phyloP scores from a whole-genome alignment of 306 rosid species.

The Echinosophora koreensis region DNA sequence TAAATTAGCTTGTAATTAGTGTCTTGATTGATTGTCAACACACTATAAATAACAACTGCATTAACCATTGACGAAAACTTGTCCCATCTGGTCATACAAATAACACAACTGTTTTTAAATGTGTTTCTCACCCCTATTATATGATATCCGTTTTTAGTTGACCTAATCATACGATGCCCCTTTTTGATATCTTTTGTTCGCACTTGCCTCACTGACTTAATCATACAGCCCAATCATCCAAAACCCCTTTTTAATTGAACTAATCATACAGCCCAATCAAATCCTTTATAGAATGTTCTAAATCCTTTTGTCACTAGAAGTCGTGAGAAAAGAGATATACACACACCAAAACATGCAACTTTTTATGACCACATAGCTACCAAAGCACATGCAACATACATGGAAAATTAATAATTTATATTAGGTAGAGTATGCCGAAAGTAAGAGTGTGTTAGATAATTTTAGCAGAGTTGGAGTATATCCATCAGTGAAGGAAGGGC shows the following conservation, averaged over 20 bases:
- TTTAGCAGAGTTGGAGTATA: constrained; percentile 1
- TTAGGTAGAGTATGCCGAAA: constrained; percentile 11
- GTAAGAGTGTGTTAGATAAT: constrained; percentile 3
- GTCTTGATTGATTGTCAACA: neutral
- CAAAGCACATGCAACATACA: constrained; percentile 20
- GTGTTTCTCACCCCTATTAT: too few relatives aligned
- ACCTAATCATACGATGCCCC: too few relatives aligned
- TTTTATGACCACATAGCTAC: neutral
- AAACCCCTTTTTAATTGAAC: too few relatives aligned
- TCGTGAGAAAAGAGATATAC: constrained; percentile 10
- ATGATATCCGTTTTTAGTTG: too few relatives aligned
- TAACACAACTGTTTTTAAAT: too few relatives aligned
- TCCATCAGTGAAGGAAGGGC: constrained; percentile 15
- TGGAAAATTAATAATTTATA: constrained; percentile 24
- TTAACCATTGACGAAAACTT: too few relatives aligned
- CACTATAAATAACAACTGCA: too few relatives aligned
- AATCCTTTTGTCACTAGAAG: neutral
- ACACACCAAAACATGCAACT: neutral
- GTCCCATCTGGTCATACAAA: too few relatives aligned
- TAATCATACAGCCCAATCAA: neutral
- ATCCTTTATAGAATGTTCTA: neutral
- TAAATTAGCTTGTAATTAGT: neutral
- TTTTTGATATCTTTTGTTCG: too few relatives aligned
- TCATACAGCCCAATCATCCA: neutral
- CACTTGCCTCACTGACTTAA: too few relatives aligned